Evolutionary conservation across 1,284 basidiomycete species (phyloP).

Genomic region (Phaffia rhodozyma): DNA sequence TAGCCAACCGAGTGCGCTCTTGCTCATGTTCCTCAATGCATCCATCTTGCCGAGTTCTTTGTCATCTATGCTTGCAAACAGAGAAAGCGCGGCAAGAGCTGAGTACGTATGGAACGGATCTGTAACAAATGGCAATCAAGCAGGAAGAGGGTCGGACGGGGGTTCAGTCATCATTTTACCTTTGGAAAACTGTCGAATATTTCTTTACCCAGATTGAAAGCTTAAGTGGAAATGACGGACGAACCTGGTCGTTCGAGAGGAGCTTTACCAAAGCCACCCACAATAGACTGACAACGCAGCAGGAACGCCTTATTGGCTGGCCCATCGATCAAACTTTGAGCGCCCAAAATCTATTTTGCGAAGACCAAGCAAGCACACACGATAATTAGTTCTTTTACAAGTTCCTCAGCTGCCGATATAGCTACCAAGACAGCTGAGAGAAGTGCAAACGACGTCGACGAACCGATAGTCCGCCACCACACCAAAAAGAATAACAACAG

Average conservation of each 20-base stretch:
- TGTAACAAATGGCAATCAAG: constrained; percentile 23
- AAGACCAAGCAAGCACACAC: neutral
- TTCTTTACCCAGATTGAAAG: too few species aligned
- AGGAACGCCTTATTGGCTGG: constrained; percentile 51
- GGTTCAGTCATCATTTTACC: neutral
- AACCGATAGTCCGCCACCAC: constrained; percentile 62
- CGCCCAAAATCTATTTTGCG: constrained; percentile 49
- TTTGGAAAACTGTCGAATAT: too few species aligned
- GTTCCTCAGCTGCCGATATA: neutral
- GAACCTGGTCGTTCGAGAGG: constrained; percentile 63
- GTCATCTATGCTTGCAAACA: constrained; percentile 27
- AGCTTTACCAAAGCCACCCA: constrained; percentile 72
- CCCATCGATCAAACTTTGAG: constrained; percentile 45
- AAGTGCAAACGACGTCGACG: constrained; percentile 23
- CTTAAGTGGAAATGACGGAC: constrained; percentile 20
- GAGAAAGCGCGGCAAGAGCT: constrained; percentile 62
- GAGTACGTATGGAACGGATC: constrained; percentile 89
- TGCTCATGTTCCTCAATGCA: constrained; percentile 10
- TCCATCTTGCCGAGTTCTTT: constrained; percentile 3
- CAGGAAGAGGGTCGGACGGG: neutral
- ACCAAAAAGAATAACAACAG: constrained; percentile 93
- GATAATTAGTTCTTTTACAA: neutral
- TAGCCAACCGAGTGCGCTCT: neutral
- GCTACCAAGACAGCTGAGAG: neutral
- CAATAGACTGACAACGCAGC: constrained; percentile 62